A percentile compares a stretch with the other conserved stretches of the same genome.
These are phyloP conservation scores for Colletotrichum liaoningense DNA, from an alignment of 2,329 filamentous ascomycete genomes.

Conservation along the genomic window DNA sequence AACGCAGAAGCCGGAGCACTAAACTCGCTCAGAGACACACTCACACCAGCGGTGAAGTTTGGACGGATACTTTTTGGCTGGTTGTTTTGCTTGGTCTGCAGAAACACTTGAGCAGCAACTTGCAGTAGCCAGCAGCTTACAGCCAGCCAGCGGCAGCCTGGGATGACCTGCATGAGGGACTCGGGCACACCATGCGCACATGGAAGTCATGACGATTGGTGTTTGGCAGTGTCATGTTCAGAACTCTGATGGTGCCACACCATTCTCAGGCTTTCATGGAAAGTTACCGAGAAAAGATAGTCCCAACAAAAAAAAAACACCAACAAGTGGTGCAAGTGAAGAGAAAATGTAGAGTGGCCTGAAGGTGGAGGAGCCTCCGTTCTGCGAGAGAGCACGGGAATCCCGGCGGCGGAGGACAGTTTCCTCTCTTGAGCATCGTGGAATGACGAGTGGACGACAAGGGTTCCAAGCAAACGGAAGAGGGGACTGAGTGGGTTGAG, in stretches of 20 bases:
- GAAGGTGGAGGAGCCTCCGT: background rate
- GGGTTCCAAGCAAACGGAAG: background rate
- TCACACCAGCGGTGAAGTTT: background rate
- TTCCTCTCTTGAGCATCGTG: conserved; percentile 19
- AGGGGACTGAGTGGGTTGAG: conserved; percentile 10
- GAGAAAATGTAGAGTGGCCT: background rate
- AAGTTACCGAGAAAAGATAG: conserved; percentile 14
- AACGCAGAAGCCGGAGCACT: background rate
- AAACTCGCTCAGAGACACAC: conserved; percentile 1
- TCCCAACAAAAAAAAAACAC: conserved; percentile 22
- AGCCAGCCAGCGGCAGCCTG: conserved; percentile 1
- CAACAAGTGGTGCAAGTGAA: background rate
- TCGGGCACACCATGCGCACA: conserved; percentile 23
- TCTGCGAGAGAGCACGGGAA: conserved; percentile 19
- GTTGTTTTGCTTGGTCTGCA: background rate
- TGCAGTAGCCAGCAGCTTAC: background rate
- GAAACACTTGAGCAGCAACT: background rate
- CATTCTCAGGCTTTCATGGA: conserved; percentile 15
- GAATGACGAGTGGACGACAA: conserved; percentile 15
- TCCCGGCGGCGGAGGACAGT: conserved; percentile 15
- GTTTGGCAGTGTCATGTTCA: conserved; percentile 31
- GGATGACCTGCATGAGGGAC: conserved; percentile 29
- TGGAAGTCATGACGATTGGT: conserved; percentile 14
- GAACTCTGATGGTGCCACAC: conserved; percentile 27
- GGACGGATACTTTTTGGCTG: background rate